A percentile compares a stretch with the other conserved stretches of the same genome.
These are phyloP conservation scores for Lasiosphaeria hispida DNA, from an alignment of 495 filamentous ascomycete species.

Conservation along the genomic window DNA sequence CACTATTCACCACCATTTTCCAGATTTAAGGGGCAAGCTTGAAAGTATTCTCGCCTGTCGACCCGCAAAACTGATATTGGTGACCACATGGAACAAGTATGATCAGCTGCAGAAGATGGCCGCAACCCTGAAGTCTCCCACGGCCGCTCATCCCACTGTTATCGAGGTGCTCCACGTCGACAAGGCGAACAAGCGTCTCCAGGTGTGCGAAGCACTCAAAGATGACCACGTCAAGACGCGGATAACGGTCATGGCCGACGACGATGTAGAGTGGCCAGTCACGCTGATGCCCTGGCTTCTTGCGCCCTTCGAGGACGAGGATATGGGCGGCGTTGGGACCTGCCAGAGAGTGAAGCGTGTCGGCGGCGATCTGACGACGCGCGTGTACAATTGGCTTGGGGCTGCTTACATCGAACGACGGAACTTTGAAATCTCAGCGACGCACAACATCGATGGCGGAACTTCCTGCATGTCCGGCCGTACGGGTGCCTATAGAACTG, in stretches of 20 bases:
- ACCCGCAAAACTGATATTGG: conserved; percentile 52
- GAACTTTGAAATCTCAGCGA: conserved; percentile 87
- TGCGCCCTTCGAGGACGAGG: conserved; percentile 75
- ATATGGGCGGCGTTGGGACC: conserved; percentile 77
- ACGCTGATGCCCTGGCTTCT: conserved; percentile 79
- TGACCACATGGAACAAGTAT: conserved; percentile 55
- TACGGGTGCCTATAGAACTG: conserved; percentile 77
- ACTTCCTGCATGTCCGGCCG: conserved; percentile 85
- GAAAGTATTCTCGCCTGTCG: conserved; percentile 54
- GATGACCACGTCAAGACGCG: conserved; percentile 60
- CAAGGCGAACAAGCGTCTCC: conserved; percentile 71
- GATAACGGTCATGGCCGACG: conserved; percentile 80
- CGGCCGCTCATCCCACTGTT: conserved; percentile 20
- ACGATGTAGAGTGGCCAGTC: conserved; percentile 81
- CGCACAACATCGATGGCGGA: conserved; percentile 80
- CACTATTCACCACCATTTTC: conserved; percentile 52
- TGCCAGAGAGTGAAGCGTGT: conserved; percentile 75
- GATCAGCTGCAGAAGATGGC: conserved; percentile 43
- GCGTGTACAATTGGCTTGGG: conserved; percentile 73
- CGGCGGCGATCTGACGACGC: conserved; percentile 53
- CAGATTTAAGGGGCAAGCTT: conserved; percentile 51
- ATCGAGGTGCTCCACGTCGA: conserved; percentile 45
- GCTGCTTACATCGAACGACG: conserved; percentile 78
- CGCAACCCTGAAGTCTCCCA: conserved; percentile 34
- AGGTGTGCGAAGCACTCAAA: conserved; percentile 78